Evolutionary conservation across 2,329 filamentous ascomycete species (phyloP), one percentile per base, ranked within the genome.

Genomic region (Canariomyces notabilis): DNA sequence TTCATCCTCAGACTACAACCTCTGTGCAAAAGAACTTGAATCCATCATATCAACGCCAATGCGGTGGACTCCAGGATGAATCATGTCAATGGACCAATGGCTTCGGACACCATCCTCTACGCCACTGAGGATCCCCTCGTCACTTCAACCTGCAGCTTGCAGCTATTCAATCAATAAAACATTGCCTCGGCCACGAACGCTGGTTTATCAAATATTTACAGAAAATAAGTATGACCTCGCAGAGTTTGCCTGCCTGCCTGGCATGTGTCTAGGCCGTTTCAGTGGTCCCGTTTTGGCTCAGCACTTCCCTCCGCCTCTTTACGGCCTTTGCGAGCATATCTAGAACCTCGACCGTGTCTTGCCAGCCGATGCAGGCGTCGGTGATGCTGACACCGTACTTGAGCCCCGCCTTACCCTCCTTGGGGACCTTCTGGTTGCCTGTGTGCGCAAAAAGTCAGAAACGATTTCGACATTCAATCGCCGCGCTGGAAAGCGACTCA

Each of bases 311-410:
- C 59, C 89, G 79, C 64, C 84, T 78, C 63, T 83, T 82, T 44
- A 96, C 88, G 21, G 89, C 87, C 43, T 82, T 77, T 15, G 91
- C 91, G 36, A 98, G 78, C 41, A 75, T 74, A 55, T 85, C 84
- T 9, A 97, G 79, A 2, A 91, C 85, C 1, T 72, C 70, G 59
- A 90, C 83, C 3, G 93, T 97, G 59, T 94, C 88, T 53, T 91
- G 82, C 91, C 90, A 97, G 67, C 83, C 76, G 64, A 98, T 96
- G 70, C 93, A 98, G 39, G 93, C 91, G 68, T 98, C 93, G 0
- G 93, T 98, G 67, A 97, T 97, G 66, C 87, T 93, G 62, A 97
- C 87, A 59, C 93, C 93, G 68, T 95, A 90, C 72, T 95, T 85
- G 51, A 97, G 79, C 26, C 84, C 89, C 7, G 78, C 75, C 67